Base-by-base conservation (phyloP, 768 basidiomycete genomes). In the Boletus tylopilopsis region DNA sequence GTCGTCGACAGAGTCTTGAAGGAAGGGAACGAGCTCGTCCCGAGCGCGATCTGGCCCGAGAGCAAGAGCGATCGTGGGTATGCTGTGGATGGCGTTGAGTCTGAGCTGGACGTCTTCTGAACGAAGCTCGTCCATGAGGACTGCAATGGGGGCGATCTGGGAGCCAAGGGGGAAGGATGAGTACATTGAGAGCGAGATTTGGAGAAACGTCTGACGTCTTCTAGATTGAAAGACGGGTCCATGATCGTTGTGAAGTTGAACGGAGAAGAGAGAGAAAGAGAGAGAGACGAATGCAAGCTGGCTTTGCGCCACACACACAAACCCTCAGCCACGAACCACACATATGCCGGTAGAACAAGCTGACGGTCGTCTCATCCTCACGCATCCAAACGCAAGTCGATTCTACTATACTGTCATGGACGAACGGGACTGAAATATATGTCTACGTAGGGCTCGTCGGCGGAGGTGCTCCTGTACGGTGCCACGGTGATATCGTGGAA, bases 1-100 rank as follows among this genome's bases (percentile, higher is more conserved):
- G 63, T 99, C 96, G 69, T 99, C 96, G 57, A 99, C 85, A n/a
- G 93, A 94, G 64, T 99, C 95, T 73, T 94, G 92, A 46, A 99
- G 81, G 75, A 99, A 99, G 2, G 94, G 91, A 54, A 99, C 81
- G 59, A 99, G 81, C 67, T 99, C 96, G 47, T 93, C 89, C 55
- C 95, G 83, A 22, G 94, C 90, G 59, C 96, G 90, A 76, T 94
- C 89, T 36, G 93, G 84, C 6, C 96, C 95, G 44, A 99, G 79
- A 16, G 96, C 96, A 54, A 99, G 81, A 6, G 95, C 95, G 71
- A 99, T 99, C 41, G 96, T 99, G 44, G 94, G 93, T 63, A 99
- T 82, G 71, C 94, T 90, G 71, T 94, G 93, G 56, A 99, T 94
- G 53, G 96, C 94, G 59, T 95, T 94, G 64, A 99, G 77, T 47